phyloP scores from a whole-genome alignment of 2,329 filamentous ascomycete species.

The Aspergillus ruber region DNA sequence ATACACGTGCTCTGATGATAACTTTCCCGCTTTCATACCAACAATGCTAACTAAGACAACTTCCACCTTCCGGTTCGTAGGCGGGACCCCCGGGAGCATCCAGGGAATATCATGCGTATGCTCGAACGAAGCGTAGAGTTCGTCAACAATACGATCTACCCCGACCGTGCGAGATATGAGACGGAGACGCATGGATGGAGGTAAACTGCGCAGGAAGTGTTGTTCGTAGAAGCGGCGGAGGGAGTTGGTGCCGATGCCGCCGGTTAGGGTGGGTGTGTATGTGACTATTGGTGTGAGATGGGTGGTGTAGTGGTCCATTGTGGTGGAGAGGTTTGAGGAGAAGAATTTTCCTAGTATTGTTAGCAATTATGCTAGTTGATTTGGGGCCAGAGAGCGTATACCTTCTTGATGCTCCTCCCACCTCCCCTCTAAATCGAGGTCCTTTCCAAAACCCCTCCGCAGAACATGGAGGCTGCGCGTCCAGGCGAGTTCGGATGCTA shows the following conservation, averaged over 20 bases:
- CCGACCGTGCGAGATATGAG: constrained; percentile 55
- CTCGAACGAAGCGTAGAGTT: constrained; percentile 51
- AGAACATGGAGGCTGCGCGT: constrained; percentile 57
- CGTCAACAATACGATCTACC: constrained; percentile 55
- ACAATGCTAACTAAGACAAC: constrained; percentile 53
- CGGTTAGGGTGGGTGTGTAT: constrained; percentile 33
- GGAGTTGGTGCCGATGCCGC: constrained; percentile 36
- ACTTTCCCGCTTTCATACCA: constrained; percentile 46
- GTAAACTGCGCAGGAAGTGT: constrained; percentile 49
- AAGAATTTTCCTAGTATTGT: constrained; percentile 25
- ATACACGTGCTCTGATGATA: constrained; percentile 54
- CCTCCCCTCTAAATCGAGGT: constrained; percentile 29
- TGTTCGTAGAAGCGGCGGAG: constrained; percentile 49
- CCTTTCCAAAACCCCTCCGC: constrained; percentile 52
- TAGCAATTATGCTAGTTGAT: neutral
- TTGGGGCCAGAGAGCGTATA: constrained; percentile 9
- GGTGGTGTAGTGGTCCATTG: constrained; percentile 25
- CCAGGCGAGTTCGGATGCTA: constrained; percentile 62
- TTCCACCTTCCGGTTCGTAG: constrained; percentile 53
- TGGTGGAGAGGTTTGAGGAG: constrained; percentile 20
- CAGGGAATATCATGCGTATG: constrained; percentile 53
- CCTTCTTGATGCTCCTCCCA: constrained; percentile 33
- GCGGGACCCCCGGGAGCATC: constrained; percentile 53
- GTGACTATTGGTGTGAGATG: constrained; percentile 24
- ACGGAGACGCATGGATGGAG: constrained; percentile 46